Conservation (phyloP, 495 filamentous ascomycete species). For the Umbilicaria muhlenbergii region DNA sequence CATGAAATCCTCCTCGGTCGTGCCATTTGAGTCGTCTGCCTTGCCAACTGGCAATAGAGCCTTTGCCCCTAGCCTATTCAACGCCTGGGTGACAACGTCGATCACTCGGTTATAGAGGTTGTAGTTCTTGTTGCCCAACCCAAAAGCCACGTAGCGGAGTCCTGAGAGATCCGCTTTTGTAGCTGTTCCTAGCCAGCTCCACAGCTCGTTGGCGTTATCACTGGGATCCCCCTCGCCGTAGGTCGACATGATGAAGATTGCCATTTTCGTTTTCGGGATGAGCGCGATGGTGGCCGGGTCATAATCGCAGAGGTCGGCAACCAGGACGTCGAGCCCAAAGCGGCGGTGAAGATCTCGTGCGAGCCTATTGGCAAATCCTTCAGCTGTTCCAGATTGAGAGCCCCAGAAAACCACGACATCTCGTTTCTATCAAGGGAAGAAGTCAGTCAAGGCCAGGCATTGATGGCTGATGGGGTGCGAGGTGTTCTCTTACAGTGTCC, state of each 20-base stretch:
- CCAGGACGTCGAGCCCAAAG: slow-evolving; percentile 27
- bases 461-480: background rate
- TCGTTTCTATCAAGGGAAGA: slow-evolving; percentile 2
- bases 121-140: slow-evolving; percentile 35
- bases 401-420: slow-evolving; percentile 37
- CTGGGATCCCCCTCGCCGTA: slow-evolving; percentile 40
- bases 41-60: slow-evolving; percentile 23
- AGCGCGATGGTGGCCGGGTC: slow-evolving; percentile 25
- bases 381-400: slow-evolving; percentile 39
- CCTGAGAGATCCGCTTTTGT: slow-evolving; percentile 16
- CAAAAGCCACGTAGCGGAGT: slow-evolving; percentile 29
- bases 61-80: slow-evolving; percentile 24
- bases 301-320: slow-evolving; percentile 34
- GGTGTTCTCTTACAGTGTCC: slow-evolving; percentile 5
- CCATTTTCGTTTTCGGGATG: slow-evolving; percentile 26
- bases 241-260: slow-evolving; percentile 35
- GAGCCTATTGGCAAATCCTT: slow-evolving; percentile 31
- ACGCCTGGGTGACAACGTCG: slow-evolving; percentile 21
- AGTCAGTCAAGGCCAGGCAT: background rate
- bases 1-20: slow-evolving; percentile 35
- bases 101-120: slow-evolving; percentile 34
- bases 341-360: slow-evolving; percentile 26
- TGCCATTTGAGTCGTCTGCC: slow-evolving; percentile 31
- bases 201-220: slow-evolving; percentile 33
- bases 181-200: slow-evolving; percentile 25